Conservation (phyloP, 257 asterid genomes). For the Cynanchum wilfordii region DNA sequence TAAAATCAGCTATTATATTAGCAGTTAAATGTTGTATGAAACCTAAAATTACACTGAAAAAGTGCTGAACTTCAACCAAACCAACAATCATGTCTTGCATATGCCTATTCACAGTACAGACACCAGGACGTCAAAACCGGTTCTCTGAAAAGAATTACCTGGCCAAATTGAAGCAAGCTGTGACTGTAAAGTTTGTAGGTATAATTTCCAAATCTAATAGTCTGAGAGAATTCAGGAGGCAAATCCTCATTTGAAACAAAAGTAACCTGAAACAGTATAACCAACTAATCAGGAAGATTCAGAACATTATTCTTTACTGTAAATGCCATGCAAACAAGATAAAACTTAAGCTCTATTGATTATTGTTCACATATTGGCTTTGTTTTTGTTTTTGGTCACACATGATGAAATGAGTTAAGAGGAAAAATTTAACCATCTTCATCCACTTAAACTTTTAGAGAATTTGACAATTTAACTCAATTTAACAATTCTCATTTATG, state of each 20-base stretch:
- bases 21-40: neutral
- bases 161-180: constrained; percentile 97
- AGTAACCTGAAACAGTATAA: constrained; percentile 50
- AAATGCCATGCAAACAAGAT: neutral
- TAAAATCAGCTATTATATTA: neutral
- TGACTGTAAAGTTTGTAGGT: constrained; percentile 85
- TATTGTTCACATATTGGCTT: too few relatives aligned
- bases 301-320: neutral
- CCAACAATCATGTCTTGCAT: neutral
- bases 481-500: neutral
- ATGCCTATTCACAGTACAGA: neutral
- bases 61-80: neutral
- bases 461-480: too few relatives aligned
- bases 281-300: constrained; percentile 4
- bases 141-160: constrained; percentile 44
- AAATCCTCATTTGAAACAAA: constrained; percentile 73
- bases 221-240: constrained; percentile 65
- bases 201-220: constrained; percentile 59
- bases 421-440: too few relatives aligned
- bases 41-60: neutral
- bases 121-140: neutral
- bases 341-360: neutral
- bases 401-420: too few relatives aligned
- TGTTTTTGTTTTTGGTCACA: too few relatives aligned
- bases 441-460: too few relatives aligned